Evolutionary conservation across 768 basidiomycete genomes (phyloP).

Genomic region (Tulasnella sp.): DNA sequence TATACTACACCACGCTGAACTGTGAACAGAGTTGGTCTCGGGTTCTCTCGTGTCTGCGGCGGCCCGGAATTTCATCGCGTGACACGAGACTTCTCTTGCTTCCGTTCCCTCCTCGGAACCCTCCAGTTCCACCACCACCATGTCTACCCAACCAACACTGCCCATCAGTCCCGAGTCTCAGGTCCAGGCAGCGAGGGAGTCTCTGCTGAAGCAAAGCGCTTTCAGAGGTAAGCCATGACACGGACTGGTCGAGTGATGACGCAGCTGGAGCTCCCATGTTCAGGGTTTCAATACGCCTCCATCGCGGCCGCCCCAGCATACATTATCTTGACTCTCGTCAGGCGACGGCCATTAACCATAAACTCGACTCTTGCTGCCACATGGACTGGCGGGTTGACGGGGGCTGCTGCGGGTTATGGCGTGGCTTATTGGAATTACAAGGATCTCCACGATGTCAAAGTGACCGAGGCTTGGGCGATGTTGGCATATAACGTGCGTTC

Average conservation of each 20-base stretch:
- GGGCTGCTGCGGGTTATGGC: conserved; percentile 38
- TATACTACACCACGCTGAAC: not conserved
- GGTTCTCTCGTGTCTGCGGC: not conserved
- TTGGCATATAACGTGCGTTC: conserved; percentile 17
- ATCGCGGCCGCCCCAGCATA: conserved; percentile 61
- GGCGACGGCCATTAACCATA: conserved; percentile 55
- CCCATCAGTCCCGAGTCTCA: not conserved
- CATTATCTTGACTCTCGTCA: conserved; percentile 48
- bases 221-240: conserved; percentile 12
- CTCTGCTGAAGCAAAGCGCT: conserved; percentile 9
- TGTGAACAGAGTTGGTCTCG: conserved; percentile 1
- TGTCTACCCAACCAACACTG: not conserved
- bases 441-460: not conserved
- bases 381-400: conserved; percentile 63
- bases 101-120: not conserved
- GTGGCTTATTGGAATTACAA: not conserved
- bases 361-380: conserved; percentile 67
- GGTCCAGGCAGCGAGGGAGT: not conserved
- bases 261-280: not conserved
- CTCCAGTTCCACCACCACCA: conserved; percentile 9
- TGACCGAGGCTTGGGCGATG: conserved; percentile 10
- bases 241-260: not conserved
- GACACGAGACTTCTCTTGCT: conserved; percentile 11
- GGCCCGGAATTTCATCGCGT: not conserved
- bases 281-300: conserved; percentile 64